Evolutionary conservation across 257 asterid species (phyloP).

Genomic region (Solanum medicagineum): DNA sequence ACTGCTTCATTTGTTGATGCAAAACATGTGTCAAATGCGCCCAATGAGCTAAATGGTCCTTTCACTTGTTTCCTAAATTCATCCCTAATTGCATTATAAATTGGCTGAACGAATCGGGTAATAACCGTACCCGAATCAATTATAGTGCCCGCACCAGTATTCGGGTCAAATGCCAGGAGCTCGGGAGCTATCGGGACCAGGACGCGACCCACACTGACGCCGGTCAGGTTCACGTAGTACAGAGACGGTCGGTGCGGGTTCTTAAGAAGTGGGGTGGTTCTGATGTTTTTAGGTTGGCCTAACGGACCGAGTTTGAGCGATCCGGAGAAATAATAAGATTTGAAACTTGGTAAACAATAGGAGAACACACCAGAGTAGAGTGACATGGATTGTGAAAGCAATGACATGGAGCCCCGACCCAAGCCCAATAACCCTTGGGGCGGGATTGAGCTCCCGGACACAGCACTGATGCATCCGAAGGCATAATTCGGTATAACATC

Average conservation of each 20-base stretch:
- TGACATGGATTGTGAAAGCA: conserved; percentile 58
- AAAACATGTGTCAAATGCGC: conserved; percentile 85
- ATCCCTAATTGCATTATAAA: conserved; percentile 43
- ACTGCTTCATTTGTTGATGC: conserved; percentile 40
- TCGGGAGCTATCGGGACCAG: conserved; percentile 47
- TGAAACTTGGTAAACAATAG: conserved; percentile 74
- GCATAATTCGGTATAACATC: conserved; percentile 49
- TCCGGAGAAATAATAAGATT: conserved; percentile 74
- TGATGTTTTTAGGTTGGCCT: conserved; percentile 68
- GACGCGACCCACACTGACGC: conserved; percentile 61
- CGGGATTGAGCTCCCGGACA: conserved; percentile 53
- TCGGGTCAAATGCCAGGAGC: conserved; percentile 49
- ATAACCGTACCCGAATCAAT: conserved; percentile 92
- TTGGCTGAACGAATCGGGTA: conserved; percentile 58
- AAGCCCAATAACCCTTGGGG: conserved; percentile 83
- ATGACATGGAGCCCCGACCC: conserved; percentile 79
- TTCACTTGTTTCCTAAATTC: conserved; percentile 54
- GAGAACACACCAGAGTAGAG: conserved; percentile 71
- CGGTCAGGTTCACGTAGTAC: conserved; percentile 76
- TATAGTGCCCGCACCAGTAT: conserved; percentile 71
- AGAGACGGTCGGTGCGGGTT: conserved; percentile 77
- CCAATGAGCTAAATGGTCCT: conserved; percentile 54
- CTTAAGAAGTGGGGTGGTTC: conserved; percentile 65
- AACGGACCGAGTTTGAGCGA: conserved; percentile 74
- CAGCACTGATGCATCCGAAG: conserved; percentile 60